Evolutionary conservation across 164 flowering plant genomes (phyloP).

Genomic region (Umbellularia californica): DNA sequence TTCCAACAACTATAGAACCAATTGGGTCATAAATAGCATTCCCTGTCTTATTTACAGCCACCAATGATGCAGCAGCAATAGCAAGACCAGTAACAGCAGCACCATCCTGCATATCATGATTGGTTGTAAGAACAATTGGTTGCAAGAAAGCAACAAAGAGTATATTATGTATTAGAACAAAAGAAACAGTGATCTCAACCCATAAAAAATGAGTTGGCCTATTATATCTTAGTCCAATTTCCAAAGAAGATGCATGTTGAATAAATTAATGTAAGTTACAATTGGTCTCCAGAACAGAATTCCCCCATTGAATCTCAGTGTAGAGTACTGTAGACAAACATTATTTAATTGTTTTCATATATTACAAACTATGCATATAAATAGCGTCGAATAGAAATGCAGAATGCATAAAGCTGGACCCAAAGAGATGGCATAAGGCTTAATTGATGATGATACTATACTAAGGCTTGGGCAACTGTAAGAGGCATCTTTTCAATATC

Average conservation of each 20-base stretch:
- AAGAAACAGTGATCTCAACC: neutral
- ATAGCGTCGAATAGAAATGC: neutral
- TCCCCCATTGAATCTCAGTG: too few relatives aligned
- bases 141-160: neutral
- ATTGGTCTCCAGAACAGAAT: too few relatives aligned
- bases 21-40: constrained; percentile 94
- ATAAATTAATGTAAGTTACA: too few relatives aligned
- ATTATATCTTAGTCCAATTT: neutral
- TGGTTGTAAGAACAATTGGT: neutral
- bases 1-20: constrained; percentile 91
- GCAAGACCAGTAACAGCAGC: constrained; percentile 96
- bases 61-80: constrained; percentile 86
- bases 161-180: neutral
- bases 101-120: constrained; percentile 67
- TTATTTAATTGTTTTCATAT: neutral
- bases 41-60: constrained; percentile 85
- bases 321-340: neutral
- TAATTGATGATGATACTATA: too few relatives aligned
- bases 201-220: neutral
- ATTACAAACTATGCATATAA: neutral
- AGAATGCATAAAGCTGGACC: too few relatives aligned
- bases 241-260: neutral
- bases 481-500: too few relatives aligned
- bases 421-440: too few relatives aligned
- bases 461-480: too few relatives aligned